phyloP scores from a whole-genome alignment of 352 stramenopile species.

The Thraustochytrium aureum region DNA sequence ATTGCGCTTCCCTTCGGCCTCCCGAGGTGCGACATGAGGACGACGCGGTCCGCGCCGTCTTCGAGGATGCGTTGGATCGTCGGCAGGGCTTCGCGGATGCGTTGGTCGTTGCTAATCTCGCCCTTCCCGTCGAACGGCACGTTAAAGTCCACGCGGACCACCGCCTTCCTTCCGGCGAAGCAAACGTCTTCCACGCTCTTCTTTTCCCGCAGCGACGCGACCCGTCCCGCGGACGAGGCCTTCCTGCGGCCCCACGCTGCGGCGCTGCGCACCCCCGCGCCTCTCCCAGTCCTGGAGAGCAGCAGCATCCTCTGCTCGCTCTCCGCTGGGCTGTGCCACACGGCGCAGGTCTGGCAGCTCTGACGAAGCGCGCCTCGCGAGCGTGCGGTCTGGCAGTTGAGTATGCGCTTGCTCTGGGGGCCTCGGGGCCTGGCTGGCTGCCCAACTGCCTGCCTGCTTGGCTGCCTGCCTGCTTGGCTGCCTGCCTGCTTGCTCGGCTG shows the following conservation, averaged over 20 bases:
- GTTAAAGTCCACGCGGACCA: conserved; percentile 99
- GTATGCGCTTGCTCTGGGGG: neutral
- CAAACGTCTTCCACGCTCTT: conserved; percentile 80
- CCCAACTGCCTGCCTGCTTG: neutral
- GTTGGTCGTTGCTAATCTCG: conserved; percentile 97
- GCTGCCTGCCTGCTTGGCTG: neutral
- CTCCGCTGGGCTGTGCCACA: too few relatives aligned
- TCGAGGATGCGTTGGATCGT: conserved; percentile 97
- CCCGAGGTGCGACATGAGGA: conserved; percentile 98
- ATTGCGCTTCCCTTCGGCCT: conserved; percentile 92
- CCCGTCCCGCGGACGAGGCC: neutral
- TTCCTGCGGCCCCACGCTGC: too few relatives aligned
- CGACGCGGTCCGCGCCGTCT: conserved; percentile 93
- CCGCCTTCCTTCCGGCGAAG: conserved; percentile 95
- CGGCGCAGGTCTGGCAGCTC: too few relatives aligned
- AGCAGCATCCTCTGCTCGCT: neutral
- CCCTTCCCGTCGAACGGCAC: conserved; percentile 94
- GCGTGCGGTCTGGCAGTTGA: too few relatives aligned
- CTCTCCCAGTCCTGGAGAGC: neutral
- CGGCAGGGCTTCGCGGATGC: conserved; percentile 92
- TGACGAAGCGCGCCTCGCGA: too few relatives aligned
- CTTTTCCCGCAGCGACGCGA: conserved; percentile 15
- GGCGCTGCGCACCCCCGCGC: neutral
- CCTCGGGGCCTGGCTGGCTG: neutral
- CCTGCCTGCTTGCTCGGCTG: neutral